Evolutionary conservation across 2,329 filamentous ascomycete genomes (phyloP).

Genomic region (Trichoderma atroviride): DNA sequence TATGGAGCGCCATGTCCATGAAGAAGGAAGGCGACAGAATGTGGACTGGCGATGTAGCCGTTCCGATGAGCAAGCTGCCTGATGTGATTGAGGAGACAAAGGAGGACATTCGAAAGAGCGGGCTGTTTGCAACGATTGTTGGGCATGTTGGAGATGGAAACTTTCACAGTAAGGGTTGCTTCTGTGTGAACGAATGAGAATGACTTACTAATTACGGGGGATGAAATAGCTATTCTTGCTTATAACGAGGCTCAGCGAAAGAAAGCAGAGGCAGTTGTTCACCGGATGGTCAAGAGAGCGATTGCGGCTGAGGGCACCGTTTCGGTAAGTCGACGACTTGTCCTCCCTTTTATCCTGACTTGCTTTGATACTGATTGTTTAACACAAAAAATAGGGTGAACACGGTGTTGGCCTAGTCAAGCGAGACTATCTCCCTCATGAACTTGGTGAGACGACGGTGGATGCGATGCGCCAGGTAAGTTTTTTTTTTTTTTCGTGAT

Average conservation of each 20-base stretch:
- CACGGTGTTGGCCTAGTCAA: constrained; percentile 85
- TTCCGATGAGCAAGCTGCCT: constrained; percentile 73
- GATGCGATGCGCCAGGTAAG: constrained; percentile 79
- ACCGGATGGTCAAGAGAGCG: constrained; percentile 83
- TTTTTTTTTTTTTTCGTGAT: constrained; percentile 18
- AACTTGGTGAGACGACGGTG: constrained; percentile 73
- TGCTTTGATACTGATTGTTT: neutral
- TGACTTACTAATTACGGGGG: neutral
- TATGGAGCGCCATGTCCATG: constrained; percentile 78
- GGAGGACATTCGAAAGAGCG: constrained; percentile 47
- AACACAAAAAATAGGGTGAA: constrained; percentile 58
- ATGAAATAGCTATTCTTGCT: constrained; percentile 52
- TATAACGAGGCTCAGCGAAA: constrained; percentile 68
- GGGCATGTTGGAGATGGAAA: constrained; percentile 79
- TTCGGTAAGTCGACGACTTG: constrained; percentile 51
- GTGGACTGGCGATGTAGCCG: constrained; percentile 86
- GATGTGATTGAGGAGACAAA: constrained; percentile 76
- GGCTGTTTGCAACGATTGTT: constrained; percentile 57
- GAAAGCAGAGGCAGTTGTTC: constrained; percentile 70
- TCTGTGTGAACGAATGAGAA: neutral
- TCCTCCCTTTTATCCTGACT: neutral
- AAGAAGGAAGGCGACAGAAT: constrained; percentile 68
- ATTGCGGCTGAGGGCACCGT: constrained; percentile 85
- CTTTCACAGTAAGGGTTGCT: constrained; percentile 62
- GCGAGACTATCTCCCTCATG: constrained; percentile 78